A percentile compares a stretch with the other conserved stretches of the same genome.
Conservation (phyloP, 192 early-diverging fungal species). For the Gryganskiella cystojenkinii region DNA sequence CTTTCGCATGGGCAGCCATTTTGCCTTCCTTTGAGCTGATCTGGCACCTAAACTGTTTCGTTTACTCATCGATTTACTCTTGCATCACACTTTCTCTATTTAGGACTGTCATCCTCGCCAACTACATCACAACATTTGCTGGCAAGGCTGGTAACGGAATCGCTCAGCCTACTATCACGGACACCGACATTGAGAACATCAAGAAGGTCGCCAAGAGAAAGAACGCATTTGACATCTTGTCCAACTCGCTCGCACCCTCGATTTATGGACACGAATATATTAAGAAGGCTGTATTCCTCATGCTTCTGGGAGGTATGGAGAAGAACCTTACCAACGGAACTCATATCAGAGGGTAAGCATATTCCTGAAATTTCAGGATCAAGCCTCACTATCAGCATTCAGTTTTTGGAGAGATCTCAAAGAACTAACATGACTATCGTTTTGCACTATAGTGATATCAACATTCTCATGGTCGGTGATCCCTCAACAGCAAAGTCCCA, state of each 20-base stretch:
- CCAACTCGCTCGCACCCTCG: constrained; percentile 89
- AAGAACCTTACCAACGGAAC: constrained; percentile 96
- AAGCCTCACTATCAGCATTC: no score
- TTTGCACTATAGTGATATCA: constrained; percentile 82
- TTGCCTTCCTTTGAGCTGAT: not conserved
- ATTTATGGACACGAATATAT: constrained; percentile 94
- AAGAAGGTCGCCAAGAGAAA: constrained; percentile 74
- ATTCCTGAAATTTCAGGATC: not conserved
- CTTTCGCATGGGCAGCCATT: not conserved
- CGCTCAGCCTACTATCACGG: constrained; percentile 77
- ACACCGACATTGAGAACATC: constrained; percentile 91
- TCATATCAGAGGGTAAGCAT: constrained; percentile 86
- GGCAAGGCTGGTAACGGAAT: constrained; percentile 80
- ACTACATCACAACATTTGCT: constrained; percentile 79
- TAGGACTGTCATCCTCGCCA: constrained; percentile 91
- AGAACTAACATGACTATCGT: no score
- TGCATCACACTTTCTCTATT: not conserved
- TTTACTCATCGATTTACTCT: constrained; percentile 1
- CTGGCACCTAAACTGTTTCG: not conserved
- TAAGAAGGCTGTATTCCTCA: constrained; percentile 93
- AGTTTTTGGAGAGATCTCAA: no score
- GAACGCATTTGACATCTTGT: constrained; percentile 82
- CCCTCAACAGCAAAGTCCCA: constrained; percentile 99
- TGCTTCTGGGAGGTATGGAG: constrained; percentile 91
- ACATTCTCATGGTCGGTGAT: constrained; percentile 98